These are phyloP conservation scores for Aspergillus fructus DNA, from an alignment of 2,329 filamentous ascomycete species.

Conservation along the genomic window DNA sequence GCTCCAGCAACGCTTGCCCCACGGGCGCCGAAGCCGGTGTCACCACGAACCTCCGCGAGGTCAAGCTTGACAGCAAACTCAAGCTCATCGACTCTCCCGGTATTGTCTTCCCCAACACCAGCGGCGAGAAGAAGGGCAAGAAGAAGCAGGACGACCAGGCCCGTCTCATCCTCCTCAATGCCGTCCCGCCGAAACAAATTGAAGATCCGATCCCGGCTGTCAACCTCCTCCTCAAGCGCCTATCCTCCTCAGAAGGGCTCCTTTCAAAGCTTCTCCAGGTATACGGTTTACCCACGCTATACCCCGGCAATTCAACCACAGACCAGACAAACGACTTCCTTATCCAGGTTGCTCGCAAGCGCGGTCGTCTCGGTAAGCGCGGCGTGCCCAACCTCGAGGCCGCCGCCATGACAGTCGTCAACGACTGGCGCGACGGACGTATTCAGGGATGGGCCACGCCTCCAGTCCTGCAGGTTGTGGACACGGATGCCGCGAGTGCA, in stretches of 20 bases:
- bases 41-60: conserved; percentile 80
- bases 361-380: conserved; percentile 82
- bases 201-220: conserved; percentile 89
- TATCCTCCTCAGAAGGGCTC: conserved; percentile 71
- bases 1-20: conserved; percentile 69
- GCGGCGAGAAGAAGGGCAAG: conserved; percentile 51
- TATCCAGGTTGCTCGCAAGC: conserved; percentile 90
- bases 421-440: conserved; percentile 93
- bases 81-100: conserved; percentile 92
- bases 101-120: conserved; percentile 79
- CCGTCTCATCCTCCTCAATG: conserved; percentile 82
- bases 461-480: conserved; percentile 63
- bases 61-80: conserved; percentile 93
- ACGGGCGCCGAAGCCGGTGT: conserved; percentile 90
- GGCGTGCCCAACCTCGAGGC: conserved; percentile 85
- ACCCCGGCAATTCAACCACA: conserved; percentile 58
- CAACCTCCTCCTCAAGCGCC: conserved; percentile 74
- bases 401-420: conserved; percentile 89
- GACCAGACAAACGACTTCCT: conserved; percentile 88
- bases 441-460: conserved; percentile 90
- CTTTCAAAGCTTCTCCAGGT: conserved; percentile 76
- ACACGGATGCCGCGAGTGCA: conserved; percentile 31
- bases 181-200: conserved; percentile 90
- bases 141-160: conserved; percentile 70
- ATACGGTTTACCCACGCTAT: conserved; percentile 80